phyloP scores from a whole-genome alignment of 2,329 filamentous ascomycete genomes.

The Aureobasidium zeae region DNA sequence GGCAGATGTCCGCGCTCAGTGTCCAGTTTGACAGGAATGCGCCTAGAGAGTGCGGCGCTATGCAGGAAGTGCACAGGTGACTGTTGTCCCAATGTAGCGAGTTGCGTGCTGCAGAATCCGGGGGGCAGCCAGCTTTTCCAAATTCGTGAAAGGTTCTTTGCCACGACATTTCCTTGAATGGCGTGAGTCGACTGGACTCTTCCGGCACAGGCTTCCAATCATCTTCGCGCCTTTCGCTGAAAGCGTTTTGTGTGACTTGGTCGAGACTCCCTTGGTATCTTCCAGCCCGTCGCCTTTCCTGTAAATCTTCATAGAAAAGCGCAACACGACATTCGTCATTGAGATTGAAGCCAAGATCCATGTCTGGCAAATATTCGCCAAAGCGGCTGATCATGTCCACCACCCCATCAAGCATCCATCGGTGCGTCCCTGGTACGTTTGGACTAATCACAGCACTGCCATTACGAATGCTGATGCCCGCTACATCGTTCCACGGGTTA shows the following conservation, averaged over 20 bases:
- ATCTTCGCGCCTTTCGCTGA: conserved; percentile 31
- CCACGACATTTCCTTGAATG: conserved; percentile 28
- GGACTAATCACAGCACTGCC: conserved; percentile 43
- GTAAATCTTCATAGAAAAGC: conserved; percentile 40
- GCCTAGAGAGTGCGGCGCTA: conserved; percentile 54
- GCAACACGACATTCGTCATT: conserved; percentile 51
- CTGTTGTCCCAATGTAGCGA: conserved; percentile 54
- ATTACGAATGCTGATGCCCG: conserved; percentile 47
- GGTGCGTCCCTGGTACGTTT: conserved; percentile 46
- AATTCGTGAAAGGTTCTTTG: conserved; percentile 34
- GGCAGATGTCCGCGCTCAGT: conserved; percentile 57
- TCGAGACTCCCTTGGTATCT: conserved; percentile 21
- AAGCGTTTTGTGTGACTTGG: conserved; percentile 19
- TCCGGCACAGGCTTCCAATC: conserved; percentile 32
- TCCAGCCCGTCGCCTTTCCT: conserved; percentile 29
- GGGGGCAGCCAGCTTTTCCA: conserved; percentile 49
- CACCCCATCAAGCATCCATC: conserved; percentile 50
- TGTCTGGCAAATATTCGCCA: conserved; percentile 47
- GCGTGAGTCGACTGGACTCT: conserved; percentile 18
- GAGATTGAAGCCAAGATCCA: conserved; percentile 56
- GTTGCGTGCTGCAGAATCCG: conserved; percentile 50
- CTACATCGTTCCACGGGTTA: conserved; percentile 46
- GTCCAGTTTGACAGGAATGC: conserved; percentile 60
- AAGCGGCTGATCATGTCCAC: conserved; percentile 47
- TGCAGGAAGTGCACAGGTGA: conserved; percentile 56